Conservation (phyloP, 441 rosid species). For the Breynia disticha region DNA sequence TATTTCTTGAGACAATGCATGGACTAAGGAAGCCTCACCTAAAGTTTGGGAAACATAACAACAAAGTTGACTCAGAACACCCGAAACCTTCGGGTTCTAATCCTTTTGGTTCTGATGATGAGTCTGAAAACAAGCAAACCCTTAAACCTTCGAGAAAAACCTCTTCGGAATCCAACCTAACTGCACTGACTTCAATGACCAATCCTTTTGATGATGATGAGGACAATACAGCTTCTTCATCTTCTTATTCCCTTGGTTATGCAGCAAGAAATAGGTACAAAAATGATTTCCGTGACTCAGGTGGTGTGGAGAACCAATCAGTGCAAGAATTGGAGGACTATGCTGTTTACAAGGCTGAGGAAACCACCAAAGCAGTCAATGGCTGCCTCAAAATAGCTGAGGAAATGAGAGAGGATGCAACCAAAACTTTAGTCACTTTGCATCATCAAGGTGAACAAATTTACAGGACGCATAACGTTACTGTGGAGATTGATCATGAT, state of each 20-base stretch:
- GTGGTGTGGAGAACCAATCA: conserved; percentile 74
- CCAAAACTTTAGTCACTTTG: conserved; percentile 52
- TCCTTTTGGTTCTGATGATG: conserved; percentile 83
- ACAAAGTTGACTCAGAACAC: conserved; percentile 30
- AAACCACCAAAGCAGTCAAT: conserved; percentile 65
- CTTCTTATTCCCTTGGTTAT: conserved; percentile 26
- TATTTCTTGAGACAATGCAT: conserved; percentile 32
- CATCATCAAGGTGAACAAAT: conserved; percentile 93
- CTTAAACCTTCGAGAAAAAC: conserved; percentile 40
- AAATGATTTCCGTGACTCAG: conserved; percentile 62
- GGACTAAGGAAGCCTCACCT: conserved; percentile 46
- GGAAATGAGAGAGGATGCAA: conserved; percentile 70
- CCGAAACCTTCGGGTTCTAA: conserved; percentile 38
- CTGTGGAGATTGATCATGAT: conserved; percentile 73
- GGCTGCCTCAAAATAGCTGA: conserved; percentile 81
- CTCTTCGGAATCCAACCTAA: conserved; percentile 38
- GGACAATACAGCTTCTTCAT: conserved; percentile 23
- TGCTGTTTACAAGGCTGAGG: conserved; percentile 78
- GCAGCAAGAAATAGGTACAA: conserved; percentile 42
- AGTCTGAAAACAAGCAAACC: conserved; percentile 31
- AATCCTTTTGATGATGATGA: conserved; percentile 58
- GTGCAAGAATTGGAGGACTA: conserved; percentile 77
- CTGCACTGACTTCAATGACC: conserved; percentile 21
- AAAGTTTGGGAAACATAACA: conserved; percentile 32
- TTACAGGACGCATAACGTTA: conserved; percentile 49